phyloP scores from a whole-genome alignment of 805 yeast genomes.

The Yamadazyma phyllophila region DNA sequence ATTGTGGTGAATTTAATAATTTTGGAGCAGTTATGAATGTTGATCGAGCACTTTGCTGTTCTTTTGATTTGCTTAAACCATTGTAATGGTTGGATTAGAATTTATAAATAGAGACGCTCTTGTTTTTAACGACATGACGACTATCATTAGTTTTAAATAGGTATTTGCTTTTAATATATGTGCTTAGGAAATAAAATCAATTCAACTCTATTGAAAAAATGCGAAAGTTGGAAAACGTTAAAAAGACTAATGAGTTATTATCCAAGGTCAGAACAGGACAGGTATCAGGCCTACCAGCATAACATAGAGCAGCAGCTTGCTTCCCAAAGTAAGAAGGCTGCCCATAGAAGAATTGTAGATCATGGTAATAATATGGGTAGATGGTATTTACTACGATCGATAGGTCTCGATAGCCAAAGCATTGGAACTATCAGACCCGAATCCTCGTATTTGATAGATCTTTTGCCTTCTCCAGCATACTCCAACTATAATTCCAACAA shows the following conservation, averaged over 20 bases:
- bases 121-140: conserved; percentile 7
- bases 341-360: conserved; percentile 70
- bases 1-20: conserved; percentile 77
- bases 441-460: conserved; percentile 58
- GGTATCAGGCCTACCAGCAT: conserved; percentile 27
- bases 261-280: conserved; percentile 16
- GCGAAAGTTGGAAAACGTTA: neutral
- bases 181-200: neutral
- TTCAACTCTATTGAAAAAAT: neutral
- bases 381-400: conserved; percentile 48
- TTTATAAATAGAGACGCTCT: neutral
- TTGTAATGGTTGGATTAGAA: conserved; percentile 1
- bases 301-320: conserved; percentile 42
- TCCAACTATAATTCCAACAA: conserved; percentile 31
- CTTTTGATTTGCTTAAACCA: conserved; percentile 70
- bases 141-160: conserved; percentile 1
- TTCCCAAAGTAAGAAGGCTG: conserved; percentile 49
- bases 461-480: conserved; percentile 67
- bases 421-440: conserved; percentile 65
- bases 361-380: conserved; percentile 74
- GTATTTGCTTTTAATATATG: conserved; percentile 2
- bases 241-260: conserved; percentile 7
- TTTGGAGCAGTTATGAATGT: conserved; percentile 82
- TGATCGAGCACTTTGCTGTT: conserved; percentile 63
- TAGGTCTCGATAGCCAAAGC: conserved; percentile 42